Conservation (phyloP, 2,329 filamentous ascomycete genomes). For the Trichoderma koningiopsis region DNA sequence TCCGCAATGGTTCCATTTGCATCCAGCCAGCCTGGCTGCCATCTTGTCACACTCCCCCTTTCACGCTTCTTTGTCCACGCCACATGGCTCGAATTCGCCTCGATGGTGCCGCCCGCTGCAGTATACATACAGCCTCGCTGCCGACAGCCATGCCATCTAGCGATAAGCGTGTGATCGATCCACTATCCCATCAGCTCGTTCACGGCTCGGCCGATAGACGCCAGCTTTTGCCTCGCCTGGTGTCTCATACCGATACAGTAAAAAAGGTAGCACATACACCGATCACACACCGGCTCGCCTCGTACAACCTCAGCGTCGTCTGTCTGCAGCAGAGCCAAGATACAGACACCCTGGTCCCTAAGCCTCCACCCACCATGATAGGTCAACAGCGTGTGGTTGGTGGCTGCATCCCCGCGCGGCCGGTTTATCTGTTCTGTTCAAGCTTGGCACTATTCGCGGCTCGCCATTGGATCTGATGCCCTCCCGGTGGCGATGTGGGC, state of each 20-base stretch:
- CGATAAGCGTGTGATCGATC: neutral
- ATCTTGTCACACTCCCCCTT: conserved; percentile 8
- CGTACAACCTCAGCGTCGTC: neutral
- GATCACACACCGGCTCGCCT: conserved; percentile 8
- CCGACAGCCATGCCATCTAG: neutral
- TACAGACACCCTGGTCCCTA: neutral
- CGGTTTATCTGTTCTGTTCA: neutral
- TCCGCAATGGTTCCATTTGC: conserved; percentile 13
- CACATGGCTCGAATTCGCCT: conserved; percentile 13
- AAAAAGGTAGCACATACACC: neutral
- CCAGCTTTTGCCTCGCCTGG: neutral
- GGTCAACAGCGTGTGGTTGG: conserved; percentile 22
- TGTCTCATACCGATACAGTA: neutral
- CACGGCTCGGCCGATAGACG: neutral
- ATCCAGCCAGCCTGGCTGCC: neutral
- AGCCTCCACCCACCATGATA: conserved; percentile 10
- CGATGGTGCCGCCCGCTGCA: conserved; percentile 1
- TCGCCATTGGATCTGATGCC: conserved; percentile 18
- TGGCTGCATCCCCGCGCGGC: conserved; percentile 21
- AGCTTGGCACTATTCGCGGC: conserved; percentile 2
- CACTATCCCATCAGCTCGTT: conserved; percentile 5
- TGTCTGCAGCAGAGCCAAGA: neutral
- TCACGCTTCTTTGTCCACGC: neutral
- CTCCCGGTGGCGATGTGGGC: conserved; percentile 23
- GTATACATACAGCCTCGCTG: neutral